phyloP scores from a whole-genome alignment of 192 early-diverging fungal species.

The Coemansia sp. region DNA sequence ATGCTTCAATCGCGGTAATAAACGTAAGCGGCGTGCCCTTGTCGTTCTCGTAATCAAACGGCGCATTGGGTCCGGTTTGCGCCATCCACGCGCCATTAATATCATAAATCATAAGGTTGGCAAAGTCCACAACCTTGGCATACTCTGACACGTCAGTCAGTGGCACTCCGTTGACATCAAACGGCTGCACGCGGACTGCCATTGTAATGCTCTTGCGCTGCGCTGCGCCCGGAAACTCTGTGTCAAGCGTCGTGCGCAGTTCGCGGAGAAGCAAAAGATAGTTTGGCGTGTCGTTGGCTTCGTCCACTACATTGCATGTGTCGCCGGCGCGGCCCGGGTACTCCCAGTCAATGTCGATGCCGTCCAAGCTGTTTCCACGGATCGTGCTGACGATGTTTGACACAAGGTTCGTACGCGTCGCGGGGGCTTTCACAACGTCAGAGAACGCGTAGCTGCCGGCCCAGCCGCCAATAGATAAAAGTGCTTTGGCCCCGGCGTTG shows the following conservation, averaged over 20 bases:
- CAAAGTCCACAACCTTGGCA: slow-evolving; percentile 61
- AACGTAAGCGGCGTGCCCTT: slow-evolving; percentile 41
- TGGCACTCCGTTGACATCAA: slow-evolving; percentile 53
- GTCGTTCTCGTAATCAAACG: slow-evolving; percentile 47
- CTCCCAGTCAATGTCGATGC: slow-evolving; percentile 75
- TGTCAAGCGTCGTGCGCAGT: slow-evolving; percentile 41
- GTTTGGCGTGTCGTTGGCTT: slow-evolving; percentile 63
- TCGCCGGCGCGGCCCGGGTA: slow-evolving; percentile 60
- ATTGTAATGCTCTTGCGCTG: slow-evolving; percentile 63
- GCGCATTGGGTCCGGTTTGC: slow-evolving; percentile 63
- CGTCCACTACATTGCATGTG: slow-evolving; percentile 52
- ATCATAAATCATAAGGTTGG: slow-evolving; percentile 74
- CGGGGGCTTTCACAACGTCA: slow-evolving; percentile 34
- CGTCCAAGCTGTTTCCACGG: slow-evolving; percentile 55
- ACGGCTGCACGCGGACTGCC: slow-evolving; percentile 63
- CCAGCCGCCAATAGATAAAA: slow-evolving; percentile 71
- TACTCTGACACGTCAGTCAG: slow-evolving; percentile 58
- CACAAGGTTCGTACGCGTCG: slow-evolving; percentile 45
- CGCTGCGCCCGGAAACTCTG: slow-evolving; percentile 12
- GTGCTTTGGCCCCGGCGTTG: slow-evolving; percentile 56
- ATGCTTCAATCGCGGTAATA: slow-evolving; percentile 51
- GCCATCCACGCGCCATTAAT: slow-evolving; percentile 58
- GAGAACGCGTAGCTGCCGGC: slow-evolving; percentile 58
- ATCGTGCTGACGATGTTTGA: slow-evolving; percentile 49
- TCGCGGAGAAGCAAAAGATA: slow-evolving; percentile 61